These are phyloP conservation scores for Penicillium sp. DNA, from an alignment of 2,329 filamentous ascomycete species.

Conservation along the genomic window DNA sequence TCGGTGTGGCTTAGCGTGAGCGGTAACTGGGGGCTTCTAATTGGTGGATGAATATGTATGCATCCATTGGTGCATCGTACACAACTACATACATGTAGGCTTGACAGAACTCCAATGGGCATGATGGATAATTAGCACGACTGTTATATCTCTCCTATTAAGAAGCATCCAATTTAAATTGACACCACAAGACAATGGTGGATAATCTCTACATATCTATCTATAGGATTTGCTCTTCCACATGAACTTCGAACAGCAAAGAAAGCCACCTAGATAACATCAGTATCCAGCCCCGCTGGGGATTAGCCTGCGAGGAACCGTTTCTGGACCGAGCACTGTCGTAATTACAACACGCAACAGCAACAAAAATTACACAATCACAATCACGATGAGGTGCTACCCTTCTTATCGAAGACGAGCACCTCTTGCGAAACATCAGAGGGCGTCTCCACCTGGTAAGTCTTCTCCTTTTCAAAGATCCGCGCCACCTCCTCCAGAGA, in stretches of 20 bases:
- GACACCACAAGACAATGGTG: slow-evolving; percentile 2
- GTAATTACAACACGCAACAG: slow-evolving; percentile 12
- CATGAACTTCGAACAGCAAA: neutral
- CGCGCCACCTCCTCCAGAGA: slow-evolving; percentile 19
- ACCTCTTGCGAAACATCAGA: slow-evolving; percentile 16
- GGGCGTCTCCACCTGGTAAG: slow-evolving; percentile 3
- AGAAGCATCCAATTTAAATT: neutral
- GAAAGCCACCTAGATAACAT: slow-evolving; percentile 7
- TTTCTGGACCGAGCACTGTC: slow-evolving; percentile 10
- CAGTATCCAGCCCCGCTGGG: neutral
- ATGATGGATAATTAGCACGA: neutral
- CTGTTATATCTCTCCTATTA: neutral
- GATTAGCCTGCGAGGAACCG: slow-evolving; percentile 1
- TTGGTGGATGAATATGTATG: neutral
- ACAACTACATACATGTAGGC: neutral
- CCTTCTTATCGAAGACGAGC: slow-evolving; percentile 10
- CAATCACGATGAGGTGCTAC: slow-evolving; percentile 5
- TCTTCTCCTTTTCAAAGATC: slow-evolving; percentile 16
- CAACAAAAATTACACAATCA: slow-evolving; percentile 7
- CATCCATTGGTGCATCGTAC: neutral
- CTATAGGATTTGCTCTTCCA: slow-evolving; percentile 6
- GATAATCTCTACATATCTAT: slow-evolving; percentile 7
- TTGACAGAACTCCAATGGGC: neutral
- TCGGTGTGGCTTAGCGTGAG: neutral
- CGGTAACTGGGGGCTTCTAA: neutral